A percentile compares a stretch with the other conserved stretches of the same genome.
These are phyloP conservation scores for Ophiosphaerella narmari DNA, from an alignment of 2,329 filamentous ascomycete genomes.

Conservation along the genomic window DNA sequence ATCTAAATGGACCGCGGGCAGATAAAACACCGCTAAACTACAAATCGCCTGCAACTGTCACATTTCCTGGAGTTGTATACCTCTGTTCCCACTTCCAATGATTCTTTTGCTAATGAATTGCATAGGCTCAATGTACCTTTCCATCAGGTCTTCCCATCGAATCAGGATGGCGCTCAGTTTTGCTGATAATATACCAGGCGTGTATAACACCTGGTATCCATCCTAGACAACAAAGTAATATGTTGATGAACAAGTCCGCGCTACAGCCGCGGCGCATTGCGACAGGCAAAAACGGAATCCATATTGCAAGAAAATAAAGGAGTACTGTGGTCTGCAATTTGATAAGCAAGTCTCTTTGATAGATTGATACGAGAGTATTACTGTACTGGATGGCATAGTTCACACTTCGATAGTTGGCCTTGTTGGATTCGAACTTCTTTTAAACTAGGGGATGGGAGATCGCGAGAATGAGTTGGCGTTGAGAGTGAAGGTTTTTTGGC, in stretches of 20 bases:
- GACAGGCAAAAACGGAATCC: slow-evolving; percentile 48
- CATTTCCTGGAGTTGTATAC: background rate
- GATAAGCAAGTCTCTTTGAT: background rate
- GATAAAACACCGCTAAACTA: no score
- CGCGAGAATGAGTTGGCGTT: no score
- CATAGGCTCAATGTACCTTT: background rate
- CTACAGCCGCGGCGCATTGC: slow-evolving; percentile 47
- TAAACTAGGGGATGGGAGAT: no score
- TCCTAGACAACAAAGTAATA: slow-evolving; percentile 44
- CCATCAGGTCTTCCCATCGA: slow-evolving; percentile 11
- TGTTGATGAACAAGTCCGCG: slow-evolving; percentile 49
- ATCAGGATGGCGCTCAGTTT: background rate
- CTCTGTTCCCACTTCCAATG: no score
- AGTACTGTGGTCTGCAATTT: slow-evolving; percentile 24
- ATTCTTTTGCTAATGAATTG: background rate
- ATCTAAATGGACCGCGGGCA: no score
- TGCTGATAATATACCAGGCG: slow-evolving; percentile 32
- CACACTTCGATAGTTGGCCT: background rate
- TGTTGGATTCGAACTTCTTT: background rate
- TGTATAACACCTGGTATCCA: slow-evolving; percentile 40
- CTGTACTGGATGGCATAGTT: slow-evolving; percentile 19
- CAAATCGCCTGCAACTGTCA: no score
- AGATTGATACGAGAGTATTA: background rate
- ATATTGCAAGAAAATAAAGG: slow-evolving; percentile 40
- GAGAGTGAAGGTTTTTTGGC: background rate